Evolutionary conservation across 345 rosid genomes (phyloP), one percentile per base, ranked within the genome.

Genomic region (Murraya paniculata): DNA sequence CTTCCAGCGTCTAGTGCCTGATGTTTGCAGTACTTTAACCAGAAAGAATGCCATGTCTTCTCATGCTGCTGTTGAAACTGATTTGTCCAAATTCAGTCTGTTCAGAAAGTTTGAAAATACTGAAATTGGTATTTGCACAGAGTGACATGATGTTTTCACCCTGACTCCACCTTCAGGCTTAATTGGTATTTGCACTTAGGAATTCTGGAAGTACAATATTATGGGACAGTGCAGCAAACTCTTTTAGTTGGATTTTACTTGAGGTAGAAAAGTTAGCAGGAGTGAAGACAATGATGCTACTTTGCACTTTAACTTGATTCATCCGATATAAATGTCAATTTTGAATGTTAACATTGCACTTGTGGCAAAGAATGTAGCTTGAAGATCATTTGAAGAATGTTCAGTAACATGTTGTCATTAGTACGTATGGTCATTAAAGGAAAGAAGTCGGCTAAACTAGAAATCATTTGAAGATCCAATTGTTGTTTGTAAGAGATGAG

Each of bases 51-150:
- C 88, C 56, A 35, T 58, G 41, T 84, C 82, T 16, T 88, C 83
- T 72, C 84, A 81, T 69, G 82, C 85, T 79, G 86, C 89, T 8
- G 75, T 84, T 48, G 78, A 79, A 78, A 81, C 89, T 5, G 69
- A 77, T 58, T 75, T 86, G 38, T 81, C 85, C 33, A 84, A 79
- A 2, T n/a, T n/a, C n/a, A n/a, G n/a, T n/a, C n/a, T n/a, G n/a
- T 88, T 88, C 77, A 77, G 79, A 78, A 81, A 85, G 68, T 68
- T 72, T 27, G 76, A 50, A 77, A 79, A 73, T 53, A 36, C 79
- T 31, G 64, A 11, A 70, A 74, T 31, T 28, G 33, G n/a, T n/a
- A n/a, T n/a, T n/a, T n/a, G n/a, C n/a, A n/a, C 18, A 10, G 41
- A 71, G 41, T 33, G 9, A 48, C 73, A 48, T 28, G 59, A 50